A percentile compares a stretch with the other conserved stretches of the same genome.
Conservation (phyloP, 495 filamentous ascomycete species). For the Neurospora tetrasperma region DNA sequence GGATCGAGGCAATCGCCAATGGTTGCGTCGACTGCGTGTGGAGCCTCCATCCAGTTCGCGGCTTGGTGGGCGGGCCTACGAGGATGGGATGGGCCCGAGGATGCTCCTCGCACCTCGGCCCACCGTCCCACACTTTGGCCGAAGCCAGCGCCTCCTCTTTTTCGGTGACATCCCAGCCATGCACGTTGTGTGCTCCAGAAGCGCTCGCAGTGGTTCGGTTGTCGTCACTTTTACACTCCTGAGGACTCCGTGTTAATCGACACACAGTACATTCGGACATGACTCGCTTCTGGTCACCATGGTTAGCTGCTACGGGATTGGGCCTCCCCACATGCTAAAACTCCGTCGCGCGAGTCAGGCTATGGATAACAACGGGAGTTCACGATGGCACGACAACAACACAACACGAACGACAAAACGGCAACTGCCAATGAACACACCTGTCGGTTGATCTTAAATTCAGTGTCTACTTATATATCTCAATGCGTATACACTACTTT, state of each 20-base stretch:
- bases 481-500: neutral
- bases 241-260: neutral
- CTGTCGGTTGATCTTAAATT: neutral
- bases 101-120: neutral
- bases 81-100: no score
- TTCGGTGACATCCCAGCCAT: neutral
- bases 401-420: neutral
- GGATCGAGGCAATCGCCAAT: neutral
- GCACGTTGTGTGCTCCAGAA: neutral
- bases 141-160: neutral
- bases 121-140: neutral
- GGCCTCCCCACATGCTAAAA: neutral
- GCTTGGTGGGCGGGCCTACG: neutral
- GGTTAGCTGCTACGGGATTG: neutral
- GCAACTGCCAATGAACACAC: neutral
- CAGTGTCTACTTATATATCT: neutral
- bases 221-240: neutral
- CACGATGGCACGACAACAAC: neutral
- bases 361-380: neutral
- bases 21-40: neutral
- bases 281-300: neutral
- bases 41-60: neutral
- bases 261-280: neutral
- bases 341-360: neutral
- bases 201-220: neutral